Evolutionary conservation across 495 filamentous ascomycete species (phyloP).

Genomic region (Aspergillus ellipticus): DNA sequence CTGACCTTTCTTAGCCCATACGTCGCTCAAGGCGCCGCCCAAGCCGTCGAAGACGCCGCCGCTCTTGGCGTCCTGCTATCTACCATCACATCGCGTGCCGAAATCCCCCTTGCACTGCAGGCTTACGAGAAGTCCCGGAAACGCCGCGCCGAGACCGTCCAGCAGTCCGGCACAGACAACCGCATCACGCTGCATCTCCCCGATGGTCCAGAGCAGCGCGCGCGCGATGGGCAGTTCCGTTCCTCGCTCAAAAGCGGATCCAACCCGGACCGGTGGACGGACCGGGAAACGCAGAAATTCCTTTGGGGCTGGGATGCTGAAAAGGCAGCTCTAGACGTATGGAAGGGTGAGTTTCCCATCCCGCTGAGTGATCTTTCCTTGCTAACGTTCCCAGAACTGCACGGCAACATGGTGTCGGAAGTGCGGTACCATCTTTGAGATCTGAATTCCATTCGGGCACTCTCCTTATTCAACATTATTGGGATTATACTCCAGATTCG

Average conservation of each 20-base stretch:
- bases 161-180: conserved; percentile 48
- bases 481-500: neutral
- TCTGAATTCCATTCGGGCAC: neutral
- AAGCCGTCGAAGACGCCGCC: conserved; percentile 53
- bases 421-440: conserved; percentile 7
- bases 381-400: conserved; percentile 1
- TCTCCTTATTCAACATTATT: neutral
- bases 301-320: conserved; percentile 50
- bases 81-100: conserved; percentile 30
- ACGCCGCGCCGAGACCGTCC: conserved; percentile 46
- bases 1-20: conserved; percentile 27
- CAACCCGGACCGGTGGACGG: conserved; percentile 49
- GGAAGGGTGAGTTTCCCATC: conserved; percentile 32
- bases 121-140: conserved; percentile 49
- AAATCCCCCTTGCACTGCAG: conserved; percentile 40
- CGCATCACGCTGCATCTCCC: conserved; percentile 51
- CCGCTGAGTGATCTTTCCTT: neutral
- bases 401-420: neutral
- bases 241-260: conserved; percentile 28
- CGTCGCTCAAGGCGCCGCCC: conserved; percentile 50
- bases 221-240: conserved; percentile 46
- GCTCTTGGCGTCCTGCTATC: conserved; percentile 48
- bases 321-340: conserved; percentile 38
- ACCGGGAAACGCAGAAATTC: conserved; percentile 43
- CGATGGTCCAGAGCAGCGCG: conserved; percentile 49